Evolutionary conservation across 1,284 basidiomycete species (phyloP).

Genomic region (Volvariella volvacea): DNA sequence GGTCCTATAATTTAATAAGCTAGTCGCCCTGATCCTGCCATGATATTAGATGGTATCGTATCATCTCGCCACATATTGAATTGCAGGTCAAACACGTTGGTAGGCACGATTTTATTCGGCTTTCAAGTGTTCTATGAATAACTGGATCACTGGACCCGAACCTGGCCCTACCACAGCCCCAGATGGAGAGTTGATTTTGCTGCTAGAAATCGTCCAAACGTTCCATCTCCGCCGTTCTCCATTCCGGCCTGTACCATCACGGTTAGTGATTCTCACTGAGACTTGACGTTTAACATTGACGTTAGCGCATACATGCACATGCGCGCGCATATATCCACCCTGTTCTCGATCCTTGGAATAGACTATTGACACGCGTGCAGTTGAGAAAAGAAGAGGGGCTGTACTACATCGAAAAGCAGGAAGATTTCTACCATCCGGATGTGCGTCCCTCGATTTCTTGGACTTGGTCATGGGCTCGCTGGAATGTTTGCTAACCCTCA

Average conservation of each 20-base stretch:
- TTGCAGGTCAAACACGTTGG: conserved; percentile 36
- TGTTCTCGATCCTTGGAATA: conserved; percentile 9
- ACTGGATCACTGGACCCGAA: no score
- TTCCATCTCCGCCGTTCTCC: conserved; percentile 48
- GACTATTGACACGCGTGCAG: conserved; percentile 40
- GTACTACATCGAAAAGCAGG: conserved; percentile 47
- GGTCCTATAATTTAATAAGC: neutral
- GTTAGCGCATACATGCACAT: no score
- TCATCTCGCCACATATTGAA: conserved; percentile 44
- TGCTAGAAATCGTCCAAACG: conserved; percentile 42
- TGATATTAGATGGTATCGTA: conserved; percentile 46
- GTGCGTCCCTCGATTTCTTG: conserved; percentile 22
- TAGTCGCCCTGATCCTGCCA: neutral
- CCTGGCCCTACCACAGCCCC: no score
- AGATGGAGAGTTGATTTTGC: conserved; percentile 19
- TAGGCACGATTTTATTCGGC: no score
- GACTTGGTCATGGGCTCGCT: no score
- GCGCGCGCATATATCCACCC: no score
- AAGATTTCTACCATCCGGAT: conserved; percentile 59
- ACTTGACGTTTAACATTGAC: neutral
- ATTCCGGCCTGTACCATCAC: conserved; percentile 35
- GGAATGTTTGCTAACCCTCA: neutral
- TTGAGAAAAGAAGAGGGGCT: conserved; percentile 33
- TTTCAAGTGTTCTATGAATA: no score
- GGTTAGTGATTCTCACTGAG: conserved; percentile 24